Conservation (phyloP, 2,329 filamentous ascomycete species). For the Neopestalotiopsis sp. region DNA sequence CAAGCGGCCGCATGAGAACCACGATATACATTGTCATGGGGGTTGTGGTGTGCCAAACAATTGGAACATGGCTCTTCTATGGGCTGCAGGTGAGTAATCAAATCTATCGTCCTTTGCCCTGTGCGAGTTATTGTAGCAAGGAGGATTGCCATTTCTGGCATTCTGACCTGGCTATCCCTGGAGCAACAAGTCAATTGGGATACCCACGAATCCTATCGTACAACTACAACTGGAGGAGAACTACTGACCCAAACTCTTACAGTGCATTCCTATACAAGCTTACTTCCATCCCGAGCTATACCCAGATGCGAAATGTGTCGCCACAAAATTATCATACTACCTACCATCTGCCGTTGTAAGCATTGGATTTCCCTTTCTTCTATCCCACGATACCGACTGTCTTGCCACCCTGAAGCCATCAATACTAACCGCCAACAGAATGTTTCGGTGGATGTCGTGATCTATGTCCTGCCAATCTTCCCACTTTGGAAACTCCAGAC, state of each 20-base stretch:
- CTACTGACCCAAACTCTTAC: slow-evolving; percentile 22
- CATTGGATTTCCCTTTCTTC: no score
- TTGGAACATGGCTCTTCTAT: slow-evolving; percentile 35
- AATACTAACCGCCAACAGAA: not conserved
- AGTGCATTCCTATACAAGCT: slow-evolving; percentile 38
- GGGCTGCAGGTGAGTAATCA: not conserved
- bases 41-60: slow-evolving; percentile 29
- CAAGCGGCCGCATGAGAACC: not conserved
- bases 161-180: not conserved
- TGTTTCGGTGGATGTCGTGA: slow-evolving; percentile 28
- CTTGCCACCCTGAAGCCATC: not conserved
- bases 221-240: not conserved
- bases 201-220: not conserved
- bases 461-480: slow-evolving; percentile 40
- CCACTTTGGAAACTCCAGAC: slow-evolving; percentile 51
- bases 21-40: slow-evolving; percentile 26
- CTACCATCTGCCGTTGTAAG: slow-evolving; percentile 1
- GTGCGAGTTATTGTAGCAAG: not conserved
- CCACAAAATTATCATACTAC: slow-evolving; percentile 6
- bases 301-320: slow-evolving; percentile 21
- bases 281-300: slow-evolving; percentile 34
- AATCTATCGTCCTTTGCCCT: not conserved
- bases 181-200: not conserved
- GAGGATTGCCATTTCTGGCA: not conserved
- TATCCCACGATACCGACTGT: no score